These are phyloP conservation scores for Ananas comosus DNA, from an alignment of 176 grass and related monocot genomes.

Conservation along the genomic window DNA sequence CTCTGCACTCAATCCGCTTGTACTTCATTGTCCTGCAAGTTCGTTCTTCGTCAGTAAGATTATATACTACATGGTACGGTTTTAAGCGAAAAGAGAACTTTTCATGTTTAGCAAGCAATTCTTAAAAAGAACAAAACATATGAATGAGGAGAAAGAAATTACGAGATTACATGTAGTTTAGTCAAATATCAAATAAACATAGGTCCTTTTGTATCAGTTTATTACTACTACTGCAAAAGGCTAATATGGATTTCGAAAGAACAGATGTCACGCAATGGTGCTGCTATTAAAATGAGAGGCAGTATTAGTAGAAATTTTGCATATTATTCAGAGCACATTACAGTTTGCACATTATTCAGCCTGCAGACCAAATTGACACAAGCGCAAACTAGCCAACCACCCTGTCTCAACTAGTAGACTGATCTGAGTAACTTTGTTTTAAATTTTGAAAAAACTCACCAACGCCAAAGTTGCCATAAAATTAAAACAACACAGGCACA, in stretches of 20 bases:
- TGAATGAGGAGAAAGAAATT: background rate
- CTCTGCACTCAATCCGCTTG: slow-evolving; percentile 18
- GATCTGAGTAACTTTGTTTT: background rate
- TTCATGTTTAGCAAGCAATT: background rate
- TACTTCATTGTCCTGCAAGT: slow-evolving; percentile 29
- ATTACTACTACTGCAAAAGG: no score
- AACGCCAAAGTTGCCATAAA: background rate
- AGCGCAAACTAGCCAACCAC: no score
- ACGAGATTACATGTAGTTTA: background rate
- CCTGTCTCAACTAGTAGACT: no score
- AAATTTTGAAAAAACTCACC: background rate
- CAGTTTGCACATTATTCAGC: no score
- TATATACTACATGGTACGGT: background rate
- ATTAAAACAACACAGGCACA: background rate
- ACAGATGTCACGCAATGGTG: no score
- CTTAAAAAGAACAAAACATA: background rate
- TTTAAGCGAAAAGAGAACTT: background rate
- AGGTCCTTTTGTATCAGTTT: background rate
- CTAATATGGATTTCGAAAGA: no score
- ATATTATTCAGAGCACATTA: no score
- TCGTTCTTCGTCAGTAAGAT: background rate
- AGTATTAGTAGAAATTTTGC: no score
- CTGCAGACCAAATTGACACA: no score
- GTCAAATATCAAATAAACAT: background rate
- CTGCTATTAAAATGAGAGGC: no score